phyloP scores from a whole-genome alignment of 2,329 filamentous ascomycete genomes.

The Neodidymelliopsis sp. region DNA sequence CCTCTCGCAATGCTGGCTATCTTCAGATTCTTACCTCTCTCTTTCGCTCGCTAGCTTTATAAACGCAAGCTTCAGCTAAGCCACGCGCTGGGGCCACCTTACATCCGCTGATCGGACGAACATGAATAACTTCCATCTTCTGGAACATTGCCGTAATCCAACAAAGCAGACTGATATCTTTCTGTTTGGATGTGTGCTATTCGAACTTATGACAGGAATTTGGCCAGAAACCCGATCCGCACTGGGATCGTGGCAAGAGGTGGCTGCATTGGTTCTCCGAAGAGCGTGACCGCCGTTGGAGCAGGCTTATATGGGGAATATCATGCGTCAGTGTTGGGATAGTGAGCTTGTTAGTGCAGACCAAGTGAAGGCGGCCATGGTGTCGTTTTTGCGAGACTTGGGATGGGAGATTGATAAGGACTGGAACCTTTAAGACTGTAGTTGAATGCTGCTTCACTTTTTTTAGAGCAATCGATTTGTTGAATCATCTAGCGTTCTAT shows the following conservation, averaged over 20 bases:
- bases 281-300: constrained; percentile 1
- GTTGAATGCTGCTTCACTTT: background rate
- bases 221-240: background rate
- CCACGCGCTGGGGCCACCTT: background rate
- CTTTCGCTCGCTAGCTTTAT: constrained; percentile 7
- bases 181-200: constrained; percentile 6
- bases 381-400: constrained; percentile 2
- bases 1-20: constrained; percentile 3
- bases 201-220: constrained; percentile 5
- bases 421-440: background rate
- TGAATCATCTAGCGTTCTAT: no score
- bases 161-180: constrained; percentile 7
- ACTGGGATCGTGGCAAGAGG: background rate
- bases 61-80: constrained; percentile 1
- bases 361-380: constrained; percentile 2
- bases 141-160: background rate
- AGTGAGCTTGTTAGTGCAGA: constrained; percentile 1
- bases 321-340: constrained; percentile 8
- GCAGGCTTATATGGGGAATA: constrained; percentile 1
- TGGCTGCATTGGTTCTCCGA: background rate
- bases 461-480: no score
- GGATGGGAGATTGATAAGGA: constrained; percentile 1
- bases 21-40: background rate
- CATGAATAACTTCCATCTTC: background rate
- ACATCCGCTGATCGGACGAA: background rate